phyloP scores from a whole-genome alignment of 805 yeast species.

The Hyphopichia homilentoma region DNA sequence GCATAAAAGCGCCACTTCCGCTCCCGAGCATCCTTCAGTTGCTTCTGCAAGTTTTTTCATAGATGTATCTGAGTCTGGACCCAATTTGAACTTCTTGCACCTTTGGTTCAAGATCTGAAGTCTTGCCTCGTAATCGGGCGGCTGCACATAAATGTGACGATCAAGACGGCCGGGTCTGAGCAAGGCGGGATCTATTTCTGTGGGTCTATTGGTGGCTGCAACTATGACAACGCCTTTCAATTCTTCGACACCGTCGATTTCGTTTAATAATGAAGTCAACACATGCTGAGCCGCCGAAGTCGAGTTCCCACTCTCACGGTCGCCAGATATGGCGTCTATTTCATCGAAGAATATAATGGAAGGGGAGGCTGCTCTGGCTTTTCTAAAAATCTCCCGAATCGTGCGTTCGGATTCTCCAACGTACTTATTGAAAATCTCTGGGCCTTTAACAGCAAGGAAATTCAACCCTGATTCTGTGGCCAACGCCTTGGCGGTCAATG shows the following conservation, averaged over 20 bases:
- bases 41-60: conserved; percentile 50
- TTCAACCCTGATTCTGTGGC: conserved; percentile 95
- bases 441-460: conserved; percentile 94
- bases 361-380: conserved; percentile 94
- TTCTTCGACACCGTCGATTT: conserved; percentile 96
- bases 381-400: conserved; percentile 86
- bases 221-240: conserved; percentile 88
- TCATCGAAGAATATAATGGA: conserved; percentile 94
- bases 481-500: conserved; percentile 89
- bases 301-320: conserved; percentile 58
- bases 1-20: conserved; percentile 86
- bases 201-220: conserved; percentile 96
- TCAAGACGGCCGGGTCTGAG: conserved; percentile 95
- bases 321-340: conserved; percentile 86
- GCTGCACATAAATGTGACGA: conserved; percentile 86
- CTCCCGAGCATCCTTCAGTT: conserved; percentile 95
- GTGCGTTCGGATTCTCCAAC: conserved; percentile 95
- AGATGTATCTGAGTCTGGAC: conserved; percentile 36
- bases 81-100: conserved; percentile 58
- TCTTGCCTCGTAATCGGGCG: conserved; percentile 84
- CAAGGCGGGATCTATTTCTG: conserved; percentile 87
- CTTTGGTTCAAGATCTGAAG: conserved; percentile 71
- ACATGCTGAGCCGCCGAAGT: conserved; percentile 81
- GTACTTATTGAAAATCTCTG: conserved; percentile 90
- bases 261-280: conserved; percentile 84